Evolutionary conservation across 78 protist genomes (phyloP).

Genomic region (Speleostelium caveatum): DNA sequence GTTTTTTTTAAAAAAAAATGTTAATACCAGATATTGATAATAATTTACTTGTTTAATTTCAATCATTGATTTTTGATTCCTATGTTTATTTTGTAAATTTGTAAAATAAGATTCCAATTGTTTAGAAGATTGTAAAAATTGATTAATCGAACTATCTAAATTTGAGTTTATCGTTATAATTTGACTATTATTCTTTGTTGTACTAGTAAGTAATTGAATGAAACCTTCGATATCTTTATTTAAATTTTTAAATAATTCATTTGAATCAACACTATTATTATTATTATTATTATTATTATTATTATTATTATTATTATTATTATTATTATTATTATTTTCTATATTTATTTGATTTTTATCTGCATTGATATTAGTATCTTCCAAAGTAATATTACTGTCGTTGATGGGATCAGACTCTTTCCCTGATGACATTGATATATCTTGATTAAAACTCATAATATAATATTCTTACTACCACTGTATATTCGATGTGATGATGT

Average conservation of each 20-base stretch:
- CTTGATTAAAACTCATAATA: no score
- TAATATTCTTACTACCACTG: no score
- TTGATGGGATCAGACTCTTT: no score
- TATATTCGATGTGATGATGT: no score
- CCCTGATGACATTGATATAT: no score
- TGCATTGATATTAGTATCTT: no score
- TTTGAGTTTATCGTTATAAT: background rate
- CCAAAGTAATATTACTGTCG: no score
- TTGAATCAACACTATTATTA: constrained; percentile 1
- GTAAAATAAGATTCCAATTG: constrained; percentile 27
- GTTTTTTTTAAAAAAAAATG: background rate
- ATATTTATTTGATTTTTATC: background rate
- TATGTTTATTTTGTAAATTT: constrained; percentile 15
- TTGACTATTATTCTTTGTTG: background rate
- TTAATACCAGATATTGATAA: background rate
- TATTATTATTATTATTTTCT: constrained; percentile 1
- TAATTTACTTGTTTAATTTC: constrained; percentile 47
- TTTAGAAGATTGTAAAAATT: background rate
- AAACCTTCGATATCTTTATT: constrained; percentile 10
- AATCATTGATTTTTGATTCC: constrained; percentile 9
- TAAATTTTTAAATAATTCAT: constrained; percentile 25
- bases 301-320: background rate
- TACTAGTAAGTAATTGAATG: constrained; percentile 6
- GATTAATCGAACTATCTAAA: background rate
- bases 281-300: background rate